Conservation (phyloP, 208 protist genomes). For the Leishmania braziliensis region DNA sequence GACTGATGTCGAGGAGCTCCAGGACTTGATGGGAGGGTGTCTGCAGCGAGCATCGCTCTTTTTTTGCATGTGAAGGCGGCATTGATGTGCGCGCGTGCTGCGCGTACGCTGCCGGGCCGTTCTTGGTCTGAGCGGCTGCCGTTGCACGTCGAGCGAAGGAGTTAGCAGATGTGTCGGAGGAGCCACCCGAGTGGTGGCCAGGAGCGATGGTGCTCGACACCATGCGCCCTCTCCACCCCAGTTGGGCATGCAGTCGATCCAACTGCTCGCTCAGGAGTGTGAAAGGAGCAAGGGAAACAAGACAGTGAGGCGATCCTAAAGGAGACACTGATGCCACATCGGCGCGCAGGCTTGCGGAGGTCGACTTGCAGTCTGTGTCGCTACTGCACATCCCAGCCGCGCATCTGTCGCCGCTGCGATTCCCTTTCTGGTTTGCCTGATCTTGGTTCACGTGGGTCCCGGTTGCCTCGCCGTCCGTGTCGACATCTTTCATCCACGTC, state of each 20-base stretch:
- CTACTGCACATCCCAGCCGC: background rate
- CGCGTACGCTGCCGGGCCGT: slow-evolving; percentile 6
- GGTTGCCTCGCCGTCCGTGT: background rate
- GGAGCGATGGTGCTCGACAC: background rate
- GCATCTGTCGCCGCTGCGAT: background rate
- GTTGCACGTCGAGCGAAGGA: background rate
- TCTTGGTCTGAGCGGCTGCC: background rate
- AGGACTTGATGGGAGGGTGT: slow-evolving; percentile 1
- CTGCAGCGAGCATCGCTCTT: slow-evolving; percentile 1
- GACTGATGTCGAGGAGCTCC: slow-evolving; percentile 20
- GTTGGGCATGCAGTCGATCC: background rate
- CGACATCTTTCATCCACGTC: background rate
- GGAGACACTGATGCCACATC: background rate
- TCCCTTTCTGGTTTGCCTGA: background rate
- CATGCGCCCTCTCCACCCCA: background rate
- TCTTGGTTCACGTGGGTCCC: background rate
- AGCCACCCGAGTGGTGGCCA: background rate
- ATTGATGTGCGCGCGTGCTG: slow-evolving; percentile 4
- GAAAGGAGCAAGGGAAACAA: slow-evolving; percentile 1
- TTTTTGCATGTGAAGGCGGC: slow-evolving; percentile 16
- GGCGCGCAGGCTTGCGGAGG: background rate
- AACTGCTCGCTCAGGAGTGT: background rate
- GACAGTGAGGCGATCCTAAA: background rate
- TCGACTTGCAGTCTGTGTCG: background rate
- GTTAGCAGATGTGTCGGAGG: background rate